Conservation (phyloP, 106 monocot genomes). For the Apostasia ramifera region DNA sequence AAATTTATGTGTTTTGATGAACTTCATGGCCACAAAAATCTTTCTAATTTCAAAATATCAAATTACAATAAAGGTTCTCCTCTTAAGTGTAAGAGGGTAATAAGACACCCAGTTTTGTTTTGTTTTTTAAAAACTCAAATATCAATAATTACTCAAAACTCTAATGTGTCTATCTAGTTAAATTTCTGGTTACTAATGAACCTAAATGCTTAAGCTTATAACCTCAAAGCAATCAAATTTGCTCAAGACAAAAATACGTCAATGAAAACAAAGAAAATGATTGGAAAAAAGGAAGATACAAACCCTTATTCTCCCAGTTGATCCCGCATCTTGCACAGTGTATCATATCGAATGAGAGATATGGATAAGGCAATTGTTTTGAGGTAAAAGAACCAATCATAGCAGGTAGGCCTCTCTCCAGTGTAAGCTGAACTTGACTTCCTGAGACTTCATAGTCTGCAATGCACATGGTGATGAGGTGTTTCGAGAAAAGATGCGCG, state of each 20-base stretch:
- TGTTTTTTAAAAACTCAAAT: too few relatives aligned
- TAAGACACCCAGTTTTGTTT: too few relatives aligned
- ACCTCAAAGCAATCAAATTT: too few relatives aligned
- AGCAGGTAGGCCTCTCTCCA: conserved; percentile 90
- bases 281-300: conserved; percentile 4
- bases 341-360: conserved; percentile 85
- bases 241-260: neutral
- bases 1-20: too few relatives aligned
- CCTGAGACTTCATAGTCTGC: conserved; percentile 78
- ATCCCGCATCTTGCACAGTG: conserved; percentile 81
- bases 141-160: too few relatives aligned
- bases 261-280: neutral
- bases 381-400: conserved; percentile 74
- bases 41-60: too few relatives aligned
- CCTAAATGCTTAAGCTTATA: too few relatives aligned
- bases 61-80: too few relatives aligned
- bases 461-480: conserved; percentile 75
- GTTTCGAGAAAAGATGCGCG: conserved; percentile 74
- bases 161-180: too few relatives aligned
- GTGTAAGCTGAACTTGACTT: conserved; percentile 87
- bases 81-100: too few relatives aligned
- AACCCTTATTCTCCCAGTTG: conserved; percentile 72
- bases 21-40: too few relatives aligned
- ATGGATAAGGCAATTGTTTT: conserved; percentile 71
- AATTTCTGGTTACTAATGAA: too few relatives aligned